Conservation (phyloP, 768 basidiomycete genomes). For the Leccinum boreale region DNA sequence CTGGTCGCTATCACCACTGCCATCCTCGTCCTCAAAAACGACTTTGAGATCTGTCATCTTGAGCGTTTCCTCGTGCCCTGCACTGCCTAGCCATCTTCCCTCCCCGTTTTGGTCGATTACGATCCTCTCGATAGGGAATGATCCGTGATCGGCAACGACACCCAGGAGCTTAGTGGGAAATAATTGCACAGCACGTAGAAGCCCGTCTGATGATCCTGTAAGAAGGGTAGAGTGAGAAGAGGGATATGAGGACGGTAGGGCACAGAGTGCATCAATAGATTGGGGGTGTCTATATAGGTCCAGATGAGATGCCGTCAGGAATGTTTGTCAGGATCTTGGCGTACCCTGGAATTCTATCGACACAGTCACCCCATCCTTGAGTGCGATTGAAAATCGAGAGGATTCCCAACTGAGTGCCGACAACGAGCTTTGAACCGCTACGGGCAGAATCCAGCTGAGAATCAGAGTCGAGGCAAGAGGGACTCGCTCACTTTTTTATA, state of each 20-base stretch:
- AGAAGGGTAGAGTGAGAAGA: slow-evolving; percentile 69
- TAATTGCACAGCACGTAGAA: slow-evolving; percentile 82
- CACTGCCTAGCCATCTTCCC: slow-evolving; percentile 88
- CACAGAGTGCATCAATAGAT: slow-evolving; percentile 84
- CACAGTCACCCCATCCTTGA: slow-evolving; percentile 89
- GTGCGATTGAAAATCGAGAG: slow-evolving; percentile 86
- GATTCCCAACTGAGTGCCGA: slow-evolving; percentile 88
- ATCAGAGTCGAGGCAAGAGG: not conserved
- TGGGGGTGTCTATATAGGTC: slow-evolving; percentile 70
- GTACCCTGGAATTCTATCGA: slow-evolving; percentile 85
- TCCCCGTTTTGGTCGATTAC: slow-evolving; percentile 55
- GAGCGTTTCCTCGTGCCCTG: slow-evolving; percentile 83
- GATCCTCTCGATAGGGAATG: slow-evolving; percentile 89
- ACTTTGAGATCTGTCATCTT: slow-evolving; percentile 82
- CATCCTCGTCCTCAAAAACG: slow-evolving; percentile 50
- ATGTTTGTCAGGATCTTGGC: slow-evolving; percentile 19
- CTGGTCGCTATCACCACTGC: slow-evolving; percentile 26
- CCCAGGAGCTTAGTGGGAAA: slow-evolving; percentile 89
- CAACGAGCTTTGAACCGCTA: slow-evolving; percentile 77
- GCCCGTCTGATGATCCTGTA: slow-evolving; percentile 90
- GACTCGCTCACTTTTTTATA: slow-evolving; percentile 66
- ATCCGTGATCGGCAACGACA: slow-evolving; percentile 87
- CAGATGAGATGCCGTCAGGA: slow-evolving; percentile 8
- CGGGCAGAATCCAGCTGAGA: not conserved
- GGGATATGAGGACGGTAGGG: slow-evolving; percentile 60